phyloP scores from a whole-genome alignment of 768 basidiomycete species.

The Kwoniella heveanensis region DNA sequence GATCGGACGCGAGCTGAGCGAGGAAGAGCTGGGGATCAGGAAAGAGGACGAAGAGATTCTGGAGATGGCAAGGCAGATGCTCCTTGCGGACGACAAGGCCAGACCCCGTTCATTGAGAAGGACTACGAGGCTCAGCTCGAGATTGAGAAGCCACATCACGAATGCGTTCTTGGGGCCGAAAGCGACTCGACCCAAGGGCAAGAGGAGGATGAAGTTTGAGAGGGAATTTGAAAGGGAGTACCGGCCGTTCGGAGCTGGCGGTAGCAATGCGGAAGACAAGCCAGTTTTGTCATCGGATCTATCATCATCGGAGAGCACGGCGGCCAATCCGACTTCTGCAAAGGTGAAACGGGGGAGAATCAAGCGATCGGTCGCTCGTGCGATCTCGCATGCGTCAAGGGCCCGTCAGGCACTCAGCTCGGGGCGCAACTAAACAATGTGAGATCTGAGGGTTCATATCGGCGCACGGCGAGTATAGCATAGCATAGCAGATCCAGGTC shows the following conservation, averaged over 20 bases:
- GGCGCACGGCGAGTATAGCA: no score
- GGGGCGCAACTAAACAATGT: no score
- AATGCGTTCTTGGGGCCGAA: not conserved
- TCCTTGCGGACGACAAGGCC: conserved; percentile 6
- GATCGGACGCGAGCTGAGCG: not conserved
- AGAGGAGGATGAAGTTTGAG: not conserved
- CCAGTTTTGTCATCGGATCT: no score
- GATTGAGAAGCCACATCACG: not conserved
- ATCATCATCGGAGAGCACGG: not conserved
- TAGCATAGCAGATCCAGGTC: no score
- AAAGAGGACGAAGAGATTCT: conserved; percentile 5
- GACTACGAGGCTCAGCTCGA: not conserved
- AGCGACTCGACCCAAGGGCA: not conserved
- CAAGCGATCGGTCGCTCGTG: not conserved
- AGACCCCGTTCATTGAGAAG: conserved; percentile 7
- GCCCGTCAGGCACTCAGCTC: no score
- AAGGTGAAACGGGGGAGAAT: not conserved
- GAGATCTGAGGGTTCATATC: no score
- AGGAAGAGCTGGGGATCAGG: not conserved
- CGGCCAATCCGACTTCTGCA: not conserved
- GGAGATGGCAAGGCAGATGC: conserved; percentile 1
- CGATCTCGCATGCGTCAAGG: not conserved
- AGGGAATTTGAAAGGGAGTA: no score
- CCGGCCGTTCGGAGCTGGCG: not conserved
- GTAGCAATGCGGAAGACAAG: not conserved